Conservation (phyloP, 305 asterid genomes). For the Solanum hybrid region DNA sequence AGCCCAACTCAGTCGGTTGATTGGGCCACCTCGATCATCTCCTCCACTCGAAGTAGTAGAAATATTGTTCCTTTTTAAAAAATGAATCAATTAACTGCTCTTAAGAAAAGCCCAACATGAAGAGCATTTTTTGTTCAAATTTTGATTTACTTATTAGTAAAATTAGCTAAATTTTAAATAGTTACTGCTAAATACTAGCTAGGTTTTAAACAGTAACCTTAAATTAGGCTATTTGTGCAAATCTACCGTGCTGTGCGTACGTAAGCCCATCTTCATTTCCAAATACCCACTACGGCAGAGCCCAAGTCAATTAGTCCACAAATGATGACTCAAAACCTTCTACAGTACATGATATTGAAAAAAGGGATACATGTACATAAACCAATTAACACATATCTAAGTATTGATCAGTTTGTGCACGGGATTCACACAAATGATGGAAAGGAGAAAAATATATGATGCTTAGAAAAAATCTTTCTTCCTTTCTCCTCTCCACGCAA, state of each 20-base stretch:
- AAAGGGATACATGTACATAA: neutral
- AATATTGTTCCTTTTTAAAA: neutral
- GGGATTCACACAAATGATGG: neutral
- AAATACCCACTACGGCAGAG: neutral
- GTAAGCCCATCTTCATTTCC: neutral
- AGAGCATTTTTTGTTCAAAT: neutral
- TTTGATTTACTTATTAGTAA: neutral
- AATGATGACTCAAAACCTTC: neutral
- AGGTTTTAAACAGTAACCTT: neutral
- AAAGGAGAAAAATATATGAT: neutral
- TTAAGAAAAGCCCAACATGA: neutral
- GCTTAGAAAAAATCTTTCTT: neutral
- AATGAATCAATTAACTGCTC: neutral
- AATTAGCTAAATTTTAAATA: neutral
- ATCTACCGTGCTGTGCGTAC: neutral
- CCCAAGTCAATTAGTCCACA: neutral
- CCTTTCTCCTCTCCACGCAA: neutral
- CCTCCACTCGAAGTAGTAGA: neutral
- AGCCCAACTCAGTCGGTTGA: neutral
- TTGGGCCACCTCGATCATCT: neutral
- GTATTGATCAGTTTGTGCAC: neutral
- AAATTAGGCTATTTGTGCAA: neutral
- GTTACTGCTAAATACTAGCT: neutral
- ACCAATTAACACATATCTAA: neutral
- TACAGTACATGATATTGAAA: neutral